Conservation (phyloP, 1,284 basidiomycete genomes). For the Uromyces viciae-fabae region DNA sequence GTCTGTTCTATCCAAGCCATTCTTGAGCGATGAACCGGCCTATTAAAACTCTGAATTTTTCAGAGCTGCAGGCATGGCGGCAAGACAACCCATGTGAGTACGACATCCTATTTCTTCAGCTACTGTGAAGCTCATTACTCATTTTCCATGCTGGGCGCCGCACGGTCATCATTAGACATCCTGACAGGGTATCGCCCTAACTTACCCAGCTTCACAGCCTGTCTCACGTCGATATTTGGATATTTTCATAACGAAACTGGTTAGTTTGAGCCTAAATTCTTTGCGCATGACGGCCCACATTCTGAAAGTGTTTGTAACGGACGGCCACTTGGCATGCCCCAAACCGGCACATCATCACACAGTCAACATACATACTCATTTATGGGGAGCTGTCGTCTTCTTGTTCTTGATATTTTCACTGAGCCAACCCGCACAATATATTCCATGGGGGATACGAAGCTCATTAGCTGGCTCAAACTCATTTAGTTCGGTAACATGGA, state of each 20-base stretch:
- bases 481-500: slow-evolving; percentile 59
- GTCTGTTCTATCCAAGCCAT: not conserved
- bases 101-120: not conserved
- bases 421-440: slow-evolving; percentile 22
- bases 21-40: slow-evolving; percentile 6
- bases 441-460: slow-evolving; percentile 28
- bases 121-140: not conserved
- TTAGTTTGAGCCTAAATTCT: not conserved
- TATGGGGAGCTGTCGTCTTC: slow-evolving; percentile 71
- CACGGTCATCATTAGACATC: slow-evolving; percentile 23
- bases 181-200: slow-evolving; percentile 40
- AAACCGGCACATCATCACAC: not conserved
- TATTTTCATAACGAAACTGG: slow-evolving; percentile 45
- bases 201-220: slow-evolving; percentile 15
- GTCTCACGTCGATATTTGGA: slow-evolving; percentile 30
- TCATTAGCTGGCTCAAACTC: not conserved
- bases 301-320: too few relatives aligned
- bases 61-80: slow-evolving; percentile 34
- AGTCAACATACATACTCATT: slow-evolving; percentile 88
- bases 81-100: slow-evolving; percentile 42
- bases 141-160: not conserved
- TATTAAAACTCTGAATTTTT: slow-evolving; percentile 10
- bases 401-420: slow-evolving; percentile 60
- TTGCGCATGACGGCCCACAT: not conserved
- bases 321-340: not conserved